These are phyloP conservation scores for Apiospora arundinis DNA, from an alignment of 2,329 filamentous ascomycete genomes.

Conservation along the genomic window DNA sequence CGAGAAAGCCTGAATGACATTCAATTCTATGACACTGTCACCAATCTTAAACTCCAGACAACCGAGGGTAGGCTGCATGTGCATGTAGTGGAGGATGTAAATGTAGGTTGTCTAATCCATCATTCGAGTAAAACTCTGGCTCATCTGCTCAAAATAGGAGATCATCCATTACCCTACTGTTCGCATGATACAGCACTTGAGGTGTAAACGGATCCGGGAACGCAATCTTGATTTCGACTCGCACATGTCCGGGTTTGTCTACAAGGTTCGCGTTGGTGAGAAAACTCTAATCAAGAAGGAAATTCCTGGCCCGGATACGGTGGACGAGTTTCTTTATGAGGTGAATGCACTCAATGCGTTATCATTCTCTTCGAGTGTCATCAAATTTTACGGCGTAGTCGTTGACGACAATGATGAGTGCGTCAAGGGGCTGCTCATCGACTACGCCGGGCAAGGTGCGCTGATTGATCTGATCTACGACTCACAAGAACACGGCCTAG, in stretches of 20 bases:
- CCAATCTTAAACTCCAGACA: constrained; percentile 93
- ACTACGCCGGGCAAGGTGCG: constrained; percentile 84
- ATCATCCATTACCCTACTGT: constrained; percentile 85
- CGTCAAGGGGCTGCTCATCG: constrained; percentile 90
- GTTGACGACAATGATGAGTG: constrained; percentile 75
- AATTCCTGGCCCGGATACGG: constrained; percentile 91
- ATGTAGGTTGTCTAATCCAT: constrained; percentile 54
- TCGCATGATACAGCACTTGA: constrained; percentile 76
- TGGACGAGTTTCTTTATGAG: constrained; percentile 97
- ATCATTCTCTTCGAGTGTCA: constrained; percentile 75
- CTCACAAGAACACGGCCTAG: constrained; percentile 61
- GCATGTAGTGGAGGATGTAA: constrained; percentile 95
- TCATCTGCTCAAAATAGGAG: constrained; percentile 56
- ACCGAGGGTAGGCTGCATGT: constrained; percentile 88
- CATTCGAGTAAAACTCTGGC: background rate
- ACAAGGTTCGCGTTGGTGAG: constrained; percentile 79
- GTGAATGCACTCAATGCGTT: constrained; percentile 91
- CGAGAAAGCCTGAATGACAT: constrained; percentile 92
- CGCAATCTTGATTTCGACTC: constrained; percentile 82
- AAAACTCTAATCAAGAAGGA: constrained; percentile 92
- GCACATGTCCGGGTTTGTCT: constrained; percentile 96
- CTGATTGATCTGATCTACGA: constrained; percentile 93
- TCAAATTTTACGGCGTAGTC: constrained; percentile 85
- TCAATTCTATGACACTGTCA: constrained; percentile 94
- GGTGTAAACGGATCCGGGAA: constrained; percentile 70